Conservation (phyloP, 257 asterid species). For the Knoxia roxburghii region DNA sequence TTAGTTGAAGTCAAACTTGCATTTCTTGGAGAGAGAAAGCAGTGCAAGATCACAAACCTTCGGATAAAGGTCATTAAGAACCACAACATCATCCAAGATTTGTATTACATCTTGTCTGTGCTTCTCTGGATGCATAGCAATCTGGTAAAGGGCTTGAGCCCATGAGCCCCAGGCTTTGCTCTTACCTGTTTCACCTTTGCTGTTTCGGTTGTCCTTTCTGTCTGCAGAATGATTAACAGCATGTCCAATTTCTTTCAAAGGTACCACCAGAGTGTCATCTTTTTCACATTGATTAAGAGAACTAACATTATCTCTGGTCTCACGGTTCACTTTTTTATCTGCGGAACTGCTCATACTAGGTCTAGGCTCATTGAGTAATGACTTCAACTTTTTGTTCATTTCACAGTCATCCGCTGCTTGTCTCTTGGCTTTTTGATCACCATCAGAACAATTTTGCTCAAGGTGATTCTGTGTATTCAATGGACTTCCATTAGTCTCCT, state of each 20-base stretch:
- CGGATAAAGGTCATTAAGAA: constrained; percentile 81
- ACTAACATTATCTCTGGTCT: constrained; percentile 15
- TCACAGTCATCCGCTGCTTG: constrained; percentile 35
- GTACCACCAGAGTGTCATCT: constrained; percentile 47
- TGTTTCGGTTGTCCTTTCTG: constrained; percentile 12
- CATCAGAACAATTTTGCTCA: constrained; percentile 18
- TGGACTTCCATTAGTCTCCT: constrained; percentile 13
- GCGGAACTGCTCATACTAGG: constrained; percentile 22
- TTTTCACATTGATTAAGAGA: constrained; percentile 28
- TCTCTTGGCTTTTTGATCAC: constrained; percentile 53
- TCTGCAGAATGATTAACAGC: constrained; percentile 21
- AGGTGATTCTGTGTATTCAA: constrained; percentile 18
- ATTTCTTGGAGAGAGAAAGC: constrained; percentile 6
- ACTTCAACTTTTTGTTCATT: constrained; percentile 43
- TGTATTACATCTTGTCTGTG: constrained; percentile 48
- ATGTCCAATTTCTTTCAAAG: constrained; percentile 28
- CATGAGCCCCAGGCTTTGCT: constrained; percentile 54
- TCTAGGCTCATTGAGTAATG: constrained; percentile 26
- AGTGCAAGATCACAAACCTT: constrained; percentile 46
- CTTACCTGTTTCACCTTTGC: constrained; percentile 19
- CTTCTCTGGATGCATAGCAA: constrained; percentile 72
- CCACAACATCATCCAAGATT: constrained; percentile 56
- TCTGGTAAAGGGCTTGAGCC: constrained; percentile 63
- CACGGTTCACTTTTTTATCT: constrained; percentile 15
- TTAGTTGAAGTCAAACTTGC: neutral